These are phyloP conservation scores for Tetracladium setigerum DNA, from an alignment of 495 filamentous ascomycete genomes.

Conservation along the genomic window DNA sequence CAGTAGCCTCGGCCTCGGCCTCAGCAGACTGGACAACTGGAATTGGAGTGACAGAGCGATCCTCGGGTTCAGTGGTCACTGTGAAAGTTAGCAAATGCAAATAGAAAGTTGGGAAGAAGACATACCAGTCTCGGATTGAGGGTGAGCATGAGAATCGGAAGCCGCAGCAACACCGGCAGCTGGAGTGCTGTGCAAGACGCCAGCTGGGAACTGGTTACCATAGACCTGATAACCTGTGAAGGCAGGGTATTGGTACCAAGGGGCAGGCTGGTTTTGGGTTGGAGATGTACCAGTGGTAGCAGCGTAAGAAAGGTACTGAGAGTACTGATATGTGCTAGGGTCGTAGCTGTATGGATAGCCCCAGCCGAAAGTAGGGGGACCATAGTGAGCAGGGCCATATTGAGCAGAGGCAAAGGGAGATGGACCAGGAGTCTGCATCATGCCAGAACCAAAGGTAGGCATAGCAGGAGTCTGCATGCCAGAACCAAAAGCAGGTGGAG, in stretches of 20 bases:
- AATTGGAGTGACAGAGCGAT: conserved; percentile 15
- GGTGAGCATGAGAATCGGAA: neutral
- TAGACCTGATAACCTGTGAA: neutral
- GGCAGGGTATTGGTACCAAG: neutral
- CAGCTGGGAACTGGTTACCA: neutral
- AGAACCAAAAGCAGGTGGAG: neutral
- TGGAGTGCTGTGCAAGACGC: neutral
- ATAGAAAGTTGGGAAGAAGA: no score
- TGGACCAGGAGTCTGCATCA: no score
- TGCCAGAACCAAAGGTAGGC: no score
- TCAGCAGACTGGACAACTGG: conserved; percentile 1
- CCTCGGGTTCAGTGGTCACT: conserved; percentile 5
- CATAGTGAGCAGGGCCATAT: neutral
- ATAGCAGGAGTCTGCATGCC: no score
- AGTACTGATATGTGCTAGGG: no score
- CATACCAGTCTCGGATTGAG: no score
- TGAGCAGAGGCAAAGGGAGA: neutral
- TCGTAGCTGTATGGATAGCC: no score
- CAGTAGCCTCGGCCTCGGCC: conserved; percentile 5
- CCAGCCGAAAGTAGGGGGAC: no score
- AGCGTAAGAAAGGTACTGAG: no score
- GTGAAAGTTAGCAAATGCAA: neutral
- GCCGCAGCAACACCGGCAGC: neutral
- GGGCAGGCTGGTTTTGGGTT: no score
- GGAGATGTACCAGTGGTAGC: no score